phyloP scores from a whole-genome alignment of 208 protist genomes.

The Crithidia mellificae region DNA sequence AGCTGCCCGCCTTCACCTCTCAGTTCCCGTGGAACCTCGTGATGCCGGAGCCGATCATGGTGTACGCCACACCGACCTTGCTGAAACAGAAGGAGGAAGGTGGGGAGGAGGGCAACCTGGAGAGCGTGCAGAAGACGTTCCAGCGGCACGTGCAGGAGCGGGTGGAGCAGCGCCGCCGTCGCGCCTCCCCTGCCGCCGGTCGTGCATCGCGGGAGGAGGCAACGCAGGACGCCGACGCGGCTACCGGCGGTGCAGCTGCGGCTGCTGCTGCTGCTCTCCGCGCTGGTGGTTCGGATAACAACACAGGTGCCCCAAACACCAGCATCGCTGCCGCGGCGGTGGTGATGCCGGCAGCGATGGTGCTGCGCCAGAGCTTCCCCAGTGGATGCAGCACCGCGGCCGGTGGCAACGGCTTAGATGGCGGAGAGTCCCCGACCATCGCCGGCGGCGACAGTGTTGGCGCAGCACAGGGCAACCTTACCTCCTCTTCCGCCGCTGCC shows the following conservation, averaged over 20 bases:
- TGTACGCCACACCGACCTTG: slow-evolving; percentile 3
- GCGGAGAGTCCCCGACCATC: not conserved
- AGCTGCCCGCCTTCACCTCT: slow-evolving; percentile 24
- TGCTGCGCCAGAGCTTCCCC: slow-evolving; percentile 11
- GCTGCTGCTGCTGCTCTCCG: no score
- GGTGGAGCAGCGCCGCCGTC: not conserved
- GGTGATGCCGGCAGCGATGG: slow-evolving; percentile 10
- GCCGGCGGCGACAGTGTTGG: not conserved
- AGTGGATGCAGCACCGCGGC: not conserved
- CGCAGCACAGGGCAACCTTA: no score
- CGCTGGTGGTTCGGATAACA: no score
- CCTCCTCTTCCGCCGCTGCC: no score
- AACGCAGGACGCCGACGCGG: not conserved
- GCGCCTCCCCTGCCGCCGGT: not conserved
- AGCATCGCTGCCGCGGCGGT: not conserved
- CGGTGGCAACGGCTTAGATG: not conserved
- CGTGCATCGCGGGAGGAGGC: not conserved
- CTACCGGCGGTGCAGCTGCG: not conserved
- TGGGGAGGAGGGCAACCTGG: slow-evolving; percentile 1
- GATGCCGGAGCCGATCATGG: slow-evolving; percentile 23
- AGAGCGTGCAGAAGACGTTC: slow-evolving; percentile 9
- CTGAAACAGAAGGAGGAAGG: not conserved
- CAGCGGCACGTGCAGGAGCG: slow-evolving; percentile 14
- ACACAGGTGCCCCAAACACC: no score
- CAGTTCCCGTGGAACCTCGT: slow-evolving; percentile 29